These are phyloP conservation scores for Pichia sp. DNA, from an alignment of 1,139 yeast species.

Conservation along the genomic window DNA sequence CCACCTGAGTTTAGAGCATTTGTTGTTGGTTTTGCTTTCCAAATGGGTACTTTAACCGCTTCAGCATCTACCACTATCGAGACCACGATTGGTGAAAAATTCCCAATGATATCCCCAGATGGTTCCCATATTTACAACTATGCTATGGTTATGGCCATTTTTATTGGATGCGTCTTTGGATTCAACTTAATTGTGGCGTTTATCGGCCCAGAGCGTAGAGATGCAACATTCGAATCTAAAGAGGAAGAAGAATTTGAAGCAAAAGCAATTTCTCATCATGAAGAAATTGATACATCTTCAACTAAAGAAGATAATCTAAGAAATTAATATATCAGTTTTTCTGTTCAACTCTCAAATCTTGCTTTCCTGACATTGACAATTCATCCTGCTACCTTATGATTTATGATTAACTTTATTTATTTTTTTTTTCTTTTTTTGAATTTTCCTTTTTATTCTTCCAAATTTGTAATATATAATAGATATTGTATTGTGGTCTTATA, in stretches of 20 bases:
- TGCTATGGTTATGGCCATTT: slow-evolving; percentile 71
- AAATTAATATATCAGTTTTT: too few species aligned
- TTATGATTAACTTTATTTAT: too few species aligned
- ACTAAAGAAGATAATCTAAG: slow-evolving; percentile 6
- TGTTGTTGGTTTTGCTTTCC: slow-evolving; percentile 70
- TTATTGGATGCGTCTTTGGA: slow-evolving; percentile 70
- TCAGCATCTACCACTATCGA: slow-evolving; percentile 83
- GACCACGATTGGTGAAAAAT: slow-evolving; percentile 60
- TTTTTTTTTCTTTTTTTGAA: too few species aligned
- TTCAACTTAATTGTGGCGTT: slow-evolving; percentile 50
- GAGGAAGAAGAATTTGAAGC: slow-evolving; percentile 14
- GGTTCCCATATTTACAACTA: slow-evolving; percentile 38
- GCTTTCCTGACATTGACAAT: too few species aligned
- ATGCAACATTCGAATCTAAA: slow-evolving; percentile 15
- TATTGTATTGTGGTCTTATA: too few species aligned
- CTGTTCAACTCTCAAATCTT: too few species aligned
- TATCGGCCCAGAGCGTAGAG: slow-evolving; percentile 68
- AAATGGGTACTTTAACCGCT: slow-evolving; percentile 76
- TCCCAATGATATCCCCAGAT: slow-evolving; percentile 38
- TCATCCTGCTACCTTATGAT: too few species aligned
- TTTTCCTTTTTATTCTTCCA: too few species aligned
- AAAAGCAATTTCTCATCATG: slow-evolving; percentile 12
- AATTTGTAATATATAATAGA: too few species aligned
- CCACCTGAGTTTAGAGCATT: slow-evolving; percentile 70
- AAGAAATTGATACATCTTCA: slow-evolving; percentile 7